A percentile compares a stretch with the other conserved stretches of the same genome.
Evolutionary conservation across 371 early-diverging fungal species (phyloP).

Genomic region (Haplosporangium sp.): DNA sequence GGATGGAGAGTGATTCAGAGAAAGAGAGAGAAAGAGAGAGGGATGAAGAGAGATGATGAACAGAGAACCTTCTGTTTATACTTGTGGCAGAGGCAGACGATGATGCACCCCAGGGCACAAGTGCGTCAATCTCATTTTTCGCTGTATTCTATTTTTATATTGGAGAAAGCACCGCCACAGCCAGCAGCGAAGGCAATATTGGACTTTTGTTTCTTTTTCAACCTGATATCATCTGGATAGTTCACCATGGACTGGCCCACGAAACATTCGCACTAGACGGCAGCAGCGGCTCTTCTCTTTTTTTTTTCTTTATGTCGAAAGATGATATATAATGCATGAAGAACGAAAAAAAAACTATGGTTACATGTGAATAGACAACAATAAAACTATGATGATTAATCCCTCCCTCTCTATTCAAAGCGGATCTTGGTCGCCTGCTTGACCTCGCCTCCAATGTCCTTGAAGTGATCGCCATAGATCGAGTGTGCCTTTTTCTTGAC

Average conservation of each 20-base stretch:
- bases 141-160: too few species aligned
- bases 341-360: slow-evolving; percentile 12
- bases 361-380: slow-evolving; percentile 5
- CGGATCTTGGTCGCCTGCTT: slow-evolving; percentile 91
- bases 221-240: too few species aligned
- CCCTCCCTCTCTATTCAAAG: slow-evolving; percentile 60
- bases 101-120: too few species aligned
- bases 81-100: too few species aligned
- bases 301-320: neutral
- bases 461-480: slow-evolving; percentile 95
- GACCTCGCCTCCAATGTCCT: slow-evolving; percentile 84
- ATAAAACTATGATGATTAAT: neutral
- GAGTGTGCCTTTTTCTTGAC: slow-evolving; percentile 97
- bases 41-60: neutral
- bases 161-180: too few species aligned
- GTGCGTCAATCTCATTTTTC: too few species aligned
- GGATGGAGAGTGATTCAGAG: neutral
- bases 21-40: neutral
- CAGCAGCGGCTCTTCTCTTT: neutral
- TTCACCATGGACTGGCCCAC: too few species aligned
- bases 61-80: too few species aligned
- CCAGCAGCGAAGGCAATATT: too few species aligned
- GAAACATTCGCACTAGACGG: too few species aligned
- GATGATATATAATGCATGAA: neutral
- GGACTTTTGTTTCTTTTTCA: too few species aligned